phyloP scores from a whole-genome alignment of 2,329 filamentous ascomycete genomes.

The Thielaviopsis musarum region DNA sequence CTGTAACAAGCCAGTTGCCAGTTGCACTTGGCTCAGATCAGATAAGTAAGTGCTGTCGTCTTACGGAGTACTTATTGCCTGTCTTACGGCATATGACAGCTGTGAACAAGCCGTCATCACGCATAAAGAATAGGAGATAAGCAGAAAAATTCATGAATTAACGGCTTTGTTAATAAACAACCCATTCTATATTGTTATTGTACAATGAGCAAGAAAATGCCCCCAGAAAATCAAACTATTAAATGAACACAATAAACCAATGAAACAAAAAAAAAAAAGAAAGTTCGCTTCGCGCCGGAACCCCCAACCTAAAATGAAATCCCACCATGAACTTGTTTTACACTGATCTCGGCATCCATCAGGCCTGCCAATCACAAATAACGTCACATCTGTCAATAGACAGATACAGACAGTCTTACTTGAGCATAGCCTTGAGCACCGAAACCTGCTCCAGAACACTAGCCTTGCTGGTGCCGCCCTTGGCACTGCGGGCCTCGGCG shows the following conservation, averaged over 20 bases:
- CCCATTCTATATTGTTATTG: not conserved
- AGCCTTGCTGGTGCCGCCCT: constrained; percentile 61
- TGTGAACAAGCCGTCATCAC: not conserved
- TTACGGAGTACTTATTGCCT: too few relatives aligned
- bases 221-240: not conserved
- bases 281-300: not conserved
- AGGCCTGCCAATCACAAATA: not conserved
- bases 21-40: too few relatives aligned
- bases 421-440: constrained; percentile 25
- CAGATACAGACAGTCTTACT: constrained; percentile 10
- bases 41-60: too few relatives aligned
- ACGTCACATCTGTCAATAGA: not conserved
- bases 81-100: too few relatives aligned
- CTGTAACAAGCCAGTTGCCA: too few relatives aligned
- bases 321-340: not conserved
- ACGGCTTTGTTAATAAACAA: not conserved
- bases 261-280: not conserved
- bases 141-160: not conserved
- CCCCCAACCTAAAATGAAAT: not conserved
- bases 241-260: not conserved
- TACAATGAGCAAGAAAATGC: not conserved
- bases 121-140: not conserved
- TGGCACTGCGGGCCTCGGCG: constrained; percentile 62
- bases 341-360: not conserved
- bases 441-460: constrained; percentile 48